Percentiles rank a stretch among this genome's conserved stretches.
Conservation (phyloP, 805 yeast species). For the Lipomyces mesembrius region DNA sequence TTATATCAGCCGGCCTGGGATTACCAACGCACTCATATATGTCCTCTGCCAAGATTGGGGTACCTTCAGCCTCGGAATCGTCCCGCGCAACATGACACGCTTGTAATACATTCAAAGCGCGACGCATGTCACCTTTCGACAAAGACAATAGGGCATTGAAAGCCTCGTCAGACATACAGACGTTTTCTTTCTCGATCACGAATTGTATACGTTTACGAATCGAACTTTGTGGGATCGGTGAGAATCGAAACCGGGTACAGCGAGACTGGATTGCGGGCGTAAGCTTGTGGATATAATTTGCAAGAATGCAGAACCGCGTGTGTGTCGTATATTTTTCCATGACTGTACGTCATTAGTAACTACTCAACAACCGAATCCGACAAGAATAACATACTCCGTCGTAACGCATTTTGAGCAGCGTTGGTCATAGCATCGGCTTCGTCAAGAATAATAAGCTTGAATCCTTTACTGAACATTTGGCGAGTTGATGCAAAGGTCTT, state of each 20-base stretch:
- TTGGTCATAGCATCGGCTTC: conserved; percentile 98
- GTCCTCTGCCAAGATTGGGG: conserved; percentile 69
- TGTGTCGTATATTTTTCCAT: conserved; percentile 85
- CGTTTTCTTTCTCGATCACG: conserved; percentile 71
- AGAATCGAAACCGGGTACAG: conserved; percentile 92
- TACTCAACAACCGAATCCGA: conserved; percentile 56
- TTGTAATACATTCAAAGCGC: conserved; percentile 89
- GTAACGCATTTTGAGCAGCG: conserved; percentile 92
- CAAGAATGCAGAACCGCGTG: conserved; percentile 91
- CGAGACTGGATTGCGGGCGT: conserved; percentile 94
- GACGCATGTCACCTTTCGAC: conserved; percentile 96
- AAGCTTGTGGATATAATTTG: conserved; percentile 92
- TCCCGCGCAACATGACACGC: conserved; percentile 79
- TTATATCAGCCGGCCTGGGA: conserved; percentile 86
- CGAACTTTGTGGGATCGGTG: conserved; percentile 74
- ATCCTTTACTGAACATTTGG: conserved; percentile 95
- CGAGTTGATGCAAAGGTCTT: conserved; percentile 94
- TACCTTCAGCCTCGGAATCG: conserved; percentile 43
- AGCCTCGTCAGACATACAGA: conserved; percentile 65
- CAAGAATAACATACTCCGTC: conserved; percentile 90
- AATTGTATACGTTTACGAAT: conserved; percentile 67
- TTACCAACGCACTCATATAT: conserved; percentile 95
- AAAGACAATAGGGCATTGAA: conserved; percentile 66
- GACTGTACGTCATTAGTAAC: conserved; percentile 45
- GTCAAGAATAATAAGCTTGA: conserved; percentile 87